Base-by-base conservation (phyloP, 441 rosid genomes). In the Populus trichocarpa region DNA sequence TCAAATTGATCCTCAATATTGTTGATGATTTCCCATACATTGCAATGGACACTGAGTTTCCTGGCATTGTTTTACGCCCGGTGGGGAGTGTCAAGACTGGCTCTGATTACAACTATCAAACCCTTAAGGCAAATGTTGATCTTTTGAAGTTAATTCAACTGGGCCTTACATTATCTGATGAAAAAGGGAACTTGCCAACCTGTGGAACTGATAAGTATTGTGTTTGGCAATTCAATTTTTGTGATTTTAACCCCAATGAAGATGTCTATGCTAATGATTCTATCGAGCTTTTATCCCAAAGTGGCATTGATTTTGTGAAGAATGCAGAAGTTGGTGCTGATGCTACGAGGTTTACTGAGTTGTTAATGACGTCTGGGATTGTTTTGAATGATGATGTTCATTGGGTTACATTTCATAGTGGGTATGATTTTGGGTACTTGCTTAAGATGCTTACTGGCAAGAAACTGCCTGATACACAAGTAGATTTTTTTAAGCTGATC, bases 21-120 rank as follows among this genome's bases (percentile, higher is more conserved):
- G 81, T 92, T 6, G 88, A 89, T 59, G 75, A 85, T 57, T 89
- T 80, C 80, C 88, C 88, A 30, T 89, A 77, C 84, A 81, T 92
- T 0, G 93, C 93, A 0, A 86, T 90, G 97, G 97, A 92, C 78
- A 92, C 94, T 4, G 96, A 92, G 81, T 92, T 88, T 80, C 92
- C 94, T 0, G 94, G 96, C 13, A 79, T 81, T 32, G 89, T 86
- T n/a, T 73, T 86, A 50, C 88, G 87, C 8, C 82, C 85, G 3
- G 73, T 90, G 0, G 87, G 89, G 7, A 72, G 69, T 78, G 78
- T 77, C 81, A 73, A 85, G 80, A 85, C 65, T 72, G 74, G 64
- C 38, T 69, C 63, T 28, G 93, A 88, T 11, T 80, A 67, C 70
- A 85, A 84, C 78, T 90, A 89, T 75, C 86, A 78, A 12, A 80